Percentiles rank a stretch among this genome's conserved stretches.
Evolutionary conservation across 2,329 filamentous ascomycete species (phyloP).

Genomic region (Leptodontidium sp.): DNA sequence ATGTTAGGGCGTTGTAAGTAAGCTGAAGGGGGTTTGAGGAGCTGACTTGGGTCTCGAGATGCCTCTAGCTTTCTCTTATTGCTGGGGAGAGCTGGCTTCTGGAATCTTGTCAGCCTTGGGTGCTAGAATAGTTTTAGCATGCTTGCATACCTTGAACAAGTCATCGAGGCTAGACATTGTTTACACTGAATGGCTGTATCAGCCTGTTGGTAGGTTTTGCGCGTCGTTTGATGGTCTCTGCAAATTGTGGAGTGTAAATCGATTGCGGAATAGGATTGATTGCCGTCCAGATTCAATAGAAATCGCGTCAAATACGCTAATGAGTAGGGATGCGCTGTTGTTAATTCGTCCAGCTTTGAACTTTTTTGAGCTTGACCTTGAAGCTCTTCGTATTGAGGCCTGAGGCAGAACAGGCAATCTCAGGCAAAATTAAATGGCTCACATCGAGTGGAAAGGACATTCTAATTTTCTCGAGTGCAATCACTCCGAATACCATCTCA

Average conservation of each 20-base stretch:
- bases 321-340: neutral
- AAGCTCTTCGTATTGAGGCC: too few species aligned
- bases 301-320: neutral
- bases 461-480: too few species aligned
- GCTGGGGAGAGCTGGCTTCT: slow-evolving; percentile 48
- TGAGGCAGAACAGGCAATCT: too few species aligned
- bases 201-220: neutral
- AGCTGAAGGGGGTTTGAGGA: slow-evolving; percentile 5
- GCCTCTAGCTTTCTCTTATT: slow-evolving; percentile 72
- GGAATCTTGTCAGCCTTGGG: slow-evolving; percentile 1
- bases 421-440: too few species aligned
- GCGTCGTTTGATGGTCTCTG: slow-evolving; percentile 1
- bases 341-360: neutral
- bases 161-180: slow-evolving; percentile 27
- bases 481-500: too few species aligned
- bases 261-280: neutral
- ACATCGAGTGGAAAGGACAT: too few species aligned
- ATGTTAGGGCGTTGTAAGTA: slow-evolving; percentile 24
- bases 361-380: too few species aligned
- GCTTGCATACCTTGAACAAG: slow-evolving; percentile 21
- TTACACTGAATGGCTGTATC: slow-evolving; percentile 8
- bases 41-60: slow-evolving; percentile 68
- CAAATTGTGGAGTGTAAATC: neutral
- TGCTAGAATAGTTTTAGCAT: neutral
- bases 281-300: neutral